Evolutionary conservation across 2,329 filamentous ascomycete genomes (phyloP), one percentile per base, ranked within the genome.

Genomic region (Colletotrichum cordylinicola): DNA sequence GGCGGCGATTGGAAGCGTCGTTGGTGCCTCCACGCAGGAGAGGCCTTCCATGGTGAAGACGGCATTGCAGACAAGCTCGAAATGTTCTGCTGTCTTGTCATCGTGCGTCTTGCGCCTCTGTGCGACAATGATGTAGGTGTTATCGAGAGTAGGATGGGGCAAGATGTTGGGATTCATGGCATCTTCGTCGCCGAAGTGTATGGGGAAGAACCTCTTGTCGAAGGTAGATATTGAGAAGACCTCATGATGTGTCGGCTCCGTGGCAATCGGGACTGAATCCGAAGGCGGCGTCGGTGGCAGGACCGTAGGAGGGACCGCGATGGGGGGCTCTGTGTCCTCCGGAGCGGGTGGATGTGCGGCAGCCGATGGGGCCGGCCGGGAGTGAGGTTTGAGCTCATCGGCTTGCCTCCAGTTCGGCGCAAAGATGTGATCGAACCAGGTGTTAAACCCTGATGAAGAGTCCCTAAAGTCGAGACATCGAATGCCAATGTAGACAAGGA

Each of bases 161-260:
- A 92, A 86, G 77, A 92, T 87, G 81, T 89, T 92, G 18, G 91
- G 90, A 75, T 92, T 92, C 72, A 89, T 86, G 37, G 85, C 84
- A 8, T 79, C 70, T 8, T 84, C 78, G 39, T 81, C 81, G 13
- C 83, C 85, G 77, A 92, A 90, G 18, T 85, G 81, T 79, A 92
- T 86, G 31, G 78, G 76, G 77, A 91, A 91, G 83, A 86, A 91
- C 37, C 84, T 86, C 39, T 80, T 82, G 77, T 90, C 83, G 2
- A 75, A 64, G 0, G 87, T 90, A 1, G 89, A 88, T 4, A 81
- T 55, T 1, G 90, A 91, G 78, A 84, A 88, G 56, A 91, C 76
- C 76, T 87, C 82, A 58, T 82, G 80, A 69, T 87, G 83, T 2
- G 78, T 77, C 4, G 2, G 27, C 12, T n/a, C 35, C 18, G 64